Percentiles rank a stretch among this genome's conserved stretches.
These are phyloP conservation scores for Fusarium floridanum DNA, from an alignment of 2,329 filamentous ascomycete species.

Conservation along the genomic window DNA sequence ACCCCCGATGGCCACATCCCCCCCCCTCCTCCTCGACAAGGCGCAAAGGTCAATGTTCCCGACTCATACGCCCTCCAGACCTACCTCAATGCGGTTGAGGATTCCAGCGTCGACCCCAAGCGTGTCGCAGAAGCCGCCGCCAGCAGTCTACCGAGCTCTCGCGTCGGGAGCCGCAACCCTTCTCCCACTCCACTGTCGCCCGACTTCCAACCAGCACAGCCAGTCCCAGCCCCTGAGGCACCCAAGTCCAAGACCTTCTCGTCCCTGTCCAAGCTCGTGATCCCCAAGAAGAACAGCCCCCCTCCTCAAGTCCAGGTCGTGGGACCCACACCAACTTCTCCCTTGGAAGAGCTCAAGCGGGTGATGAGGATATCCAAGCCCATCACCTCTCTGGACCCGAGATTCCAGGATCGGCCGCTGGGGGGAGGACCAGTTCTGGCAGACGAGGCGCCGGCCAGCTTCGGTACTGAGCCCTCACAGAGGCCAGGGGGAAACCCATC, in stretches of 20 bases:
- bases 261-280: constrained; percentile 53
- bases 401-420: constrained; percentile 30
- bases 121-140: constrained; percentile 1
- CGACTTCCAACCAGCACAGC: constrained; percentile 19
- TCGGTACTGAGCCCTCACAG: constrained; percentile 7
- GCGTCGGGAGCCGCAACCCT: constrained; percentile 16
- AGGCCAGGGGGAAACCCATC: constrained; percentile 15
- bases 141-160: constrained; percentile 6
- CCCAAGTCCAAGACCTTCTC: constrained; percentile 50
- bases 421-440: constrained; percentile 21
- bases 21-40: no score
- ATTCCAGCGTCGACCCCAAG: background rate
- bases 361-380: constrained; percentile 34
- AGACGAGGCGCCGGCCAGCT: background rate
- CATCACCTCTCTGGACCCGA: constrained; percentile 19
- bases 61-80: constrained; percentile 51
- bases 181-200: constrained; percentile 14
- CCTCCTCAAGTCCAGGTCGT: constrained; percentile 53
- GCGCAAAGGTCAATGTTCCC: background rate
- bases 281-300: constrained; percentile 59
- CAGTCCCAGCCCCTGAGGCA: constrained; percentile 46
- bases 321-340: constrained; percentile 44
- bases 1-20: no score
- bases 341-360: constrained; percentile 23
- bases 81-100: constrained; percentile 52